Base-by-base conservation (phyloP, 345 rosid species). In the Eutrema japonicum region DNA sequence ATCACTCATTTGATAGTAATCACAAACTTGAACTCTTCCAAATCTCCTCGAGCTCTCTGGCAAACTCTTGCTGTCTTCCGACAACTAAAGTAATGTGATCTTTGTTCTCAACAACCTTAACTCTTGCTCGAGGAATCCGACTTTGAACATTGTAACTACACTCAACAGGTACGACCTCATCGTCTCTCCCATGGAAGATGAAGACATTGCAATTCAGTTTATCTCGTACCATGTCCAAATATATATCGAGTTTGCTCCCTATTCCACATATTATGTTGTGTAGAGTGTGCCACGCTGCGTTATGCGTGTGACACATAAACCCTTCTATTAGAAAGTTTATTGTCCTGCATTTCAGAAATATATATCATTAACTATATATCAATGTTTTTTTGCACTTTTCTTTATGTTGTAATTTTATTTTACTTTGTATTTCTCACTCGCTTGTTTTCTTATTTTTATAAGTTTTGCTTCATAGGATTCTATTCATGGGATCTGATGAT, bases 221-320 rank as follows among this genome's bases (percentile, higher is more conserved):
- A 64, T 89, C 86, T 7, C 79, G 81, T 50, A 91, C 88, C 0
- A 74, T 63, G 29, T 88, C 93, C 18, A 91, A 52, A 77, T 91
- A 94, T 10, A 64, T 64, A 8, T 91, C 96, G 1, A 94, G 84
- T 78, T 85, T 89, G 78, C 90, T 82, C 22, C 90, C 97, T 10
- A 82, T 76, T 52, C 98, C 98, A 58, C 86, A 94, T 12, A 94
- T 86, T 14, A 94, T 82, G 86, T 94, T 94, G 91, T 94, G 98
- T 32, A 93, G 81, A 1, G 98, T 89, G 67, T 91, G 97, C 98
- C 98, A 91, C 6, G 97, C 94, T 1, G 97, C 92, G 16, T 85
- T 88, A 35, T 89, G 92, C 8, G 96, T 89, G 83, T 91, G 97
- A 80, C 95, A 86, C 68, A 83, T 87, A 75, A 89, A 94, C 12